phyloP scores from a whole-genome alignment of 371 early-diverging fungal species.

The Cokeromyces recurvatus region DNA sequence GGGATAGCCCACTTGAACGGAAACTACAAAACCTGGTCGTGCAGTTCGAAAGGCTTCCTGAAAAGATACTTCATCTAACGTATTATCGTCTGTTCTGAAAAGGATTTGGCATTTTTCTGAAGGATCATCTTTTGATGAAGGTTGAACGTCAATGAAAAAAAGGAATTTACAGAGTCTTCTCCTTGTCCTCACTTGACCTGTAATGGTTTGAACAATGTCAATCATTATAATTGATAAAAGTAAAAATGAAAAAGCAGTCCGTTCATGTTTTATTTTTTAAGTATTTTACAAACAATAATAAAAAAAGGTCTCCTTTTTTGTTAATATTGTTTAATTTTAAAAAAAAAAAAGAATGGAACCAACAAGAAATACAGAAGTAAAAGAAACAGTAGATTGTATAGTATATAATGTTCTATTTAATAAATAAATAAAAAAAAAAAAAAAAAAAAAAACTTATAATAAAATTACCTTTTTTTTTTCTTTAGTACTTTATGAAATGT shows the following conservation, averaged over 20 bases:
- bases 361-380: slow-evolving; percentile 13
- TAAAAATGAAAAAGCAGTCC: no score
- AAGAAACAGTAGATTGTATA: slow-evolving; percentile 21
- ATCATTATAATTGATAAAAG: not conserved
- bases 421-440: no score
- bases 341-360: slow-evolving; percentile 8
- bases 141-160: slow-evolving; percentile 50
- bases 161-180: slow-evolving; percentile 38
- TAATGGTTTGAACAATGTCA: slow-evolving; percentile 2
- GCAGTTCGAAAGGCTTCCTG: slow-evolving; percentile 29
- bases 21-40: slow-evolving; percentile 32
- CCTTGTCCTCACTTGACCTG: slow-evolving; percentile 45
- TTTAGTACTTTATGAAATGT: slow-evolving; percentile 18
- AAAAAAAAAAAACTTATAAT: not conserved
- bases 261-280: no score
- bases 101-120: slow-evolving; percentile 37
- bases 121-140: slow-evolving; percentile 4
- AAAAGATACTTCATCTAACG: slow-evolving; percentile 12
- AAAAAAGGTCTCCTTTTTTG: no score
- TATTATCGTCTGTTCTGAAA: slow-evolving; percentile 46
- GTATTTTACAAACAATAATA: no score
- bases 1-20: slow-evolving; percentile 25
- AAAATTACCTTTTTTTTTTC: not conserved
- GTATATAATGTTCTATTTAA: not conserved
- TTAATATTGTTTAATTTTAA: no score